phyloP scores from a whole-genome alignment of 225 moss, liverwort and hornwort species.

The Marchantia paleacea region DNA sequence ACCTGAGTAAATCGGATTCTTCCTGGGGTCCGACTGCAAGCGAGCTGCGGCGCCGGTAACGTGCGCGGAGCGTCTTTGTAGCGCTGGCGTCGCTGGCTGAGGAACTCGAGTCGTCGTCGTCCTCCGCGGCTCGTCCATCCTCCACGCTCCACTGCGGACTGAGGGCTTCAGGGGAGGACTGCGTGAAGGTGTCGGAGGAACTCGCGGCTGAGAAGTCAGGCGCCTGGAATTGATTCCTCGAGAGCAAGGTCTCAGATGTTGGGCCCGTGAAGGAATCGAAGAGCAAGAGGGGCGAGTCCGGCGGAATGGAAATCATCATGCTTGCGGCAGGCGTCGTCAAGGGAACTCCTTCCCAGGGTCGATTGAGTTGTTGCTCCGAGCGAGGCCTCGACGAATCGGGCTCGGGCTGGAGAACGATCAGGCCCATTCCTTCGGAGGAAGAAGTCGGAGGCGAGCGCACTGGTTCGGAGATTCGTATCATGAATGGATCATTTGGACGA shows the following conservation, averaged over 20 bases:
- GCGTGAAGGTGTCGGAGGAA: neutral
- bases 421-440: neutral
- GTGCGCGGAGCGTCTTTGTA: neutral
- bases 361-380: too few species aligned
- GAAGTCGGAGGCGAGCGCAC: too few species aligned
- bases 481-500: neutral
- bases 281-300: neutral
- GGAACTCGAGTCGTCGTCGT: conserved; percentile 6
- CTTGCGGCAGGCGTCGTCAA: too few species aligned
- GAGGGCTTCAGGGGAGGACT: neutral
- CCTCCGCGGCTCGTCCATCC: neutral
- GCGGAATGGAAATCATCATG: neutral
- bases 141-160: neutral
- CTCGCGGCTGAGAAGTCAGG: neutral
- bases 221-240: too few species aligned
- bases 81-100: neutral
- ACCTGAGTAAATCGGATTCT: conserved; percentile 15
- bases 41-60: conserved; percentile 12
- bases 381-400: neutral
- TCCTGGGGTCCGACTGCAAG: neutral
- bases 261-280: too few species aligned
- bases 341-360: neutral
- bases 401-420: neutral
- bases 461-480: neutral
- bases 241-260: too few species aligned